These are phyloP conservation scores for Phaffomyces thermotolerans DNA, from an alignment of 805 yeast species.

Conservation along the genomic window DNA sequence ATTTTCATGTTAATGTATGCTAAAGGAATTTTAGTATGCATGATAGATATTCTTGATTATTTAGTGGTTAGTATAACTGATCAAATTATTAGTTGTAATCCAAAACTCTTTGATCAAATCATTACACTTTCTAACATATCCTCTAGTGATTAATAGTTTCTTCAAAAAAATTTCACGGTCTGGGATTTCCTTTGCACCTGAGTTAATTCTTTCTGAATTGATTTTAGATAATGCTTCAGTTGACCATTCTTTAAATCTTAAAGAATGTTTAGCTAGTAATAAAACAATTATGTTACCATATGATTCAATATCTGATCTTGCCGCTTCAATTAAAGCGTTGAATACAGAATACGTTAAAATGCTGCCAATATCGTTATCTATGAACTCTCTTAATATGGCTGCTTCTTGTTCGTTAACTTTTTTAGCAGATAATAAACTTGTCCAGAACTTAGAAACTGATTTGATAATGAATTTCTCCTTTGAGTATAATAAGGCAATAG, in stretches of 20 bases:
- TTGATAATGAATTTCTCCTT: conserved; percentile 47
- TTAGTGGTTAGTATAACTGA: conserved; percentile 12
- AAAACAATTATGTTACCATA: conserved; percentile 47
- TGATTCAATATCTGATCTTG: conserved; percentile 53
- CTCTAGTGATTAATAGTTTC: conserved; percentile 56
- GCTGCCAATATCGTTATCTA: conserved; percentile 24
- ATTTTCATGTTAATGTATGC: no score
- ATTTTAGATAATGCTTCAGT: conserved; percentile 22
- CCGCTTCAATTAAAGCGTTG: conserved; percentile 40
- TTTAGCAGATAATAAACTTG: conserved; percentile 36
- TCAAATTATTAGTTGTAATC: conserved; percentile 52
- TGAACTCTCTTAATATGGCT: conserved; percentile 24
- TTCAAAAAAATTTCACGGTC: conserved; percentile 41
- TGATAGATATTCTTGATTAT: no score
- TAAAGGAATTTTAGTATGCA: no score
- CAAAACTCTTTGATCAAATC: conserved; percentile 56
- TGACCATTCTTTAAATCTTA: conserved; percentile 45
- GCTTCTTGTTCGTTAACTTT: conserved; percentile 39
- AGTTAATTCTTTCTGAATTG: conserved; percentile 20
- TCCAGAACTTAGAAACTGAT: conserved; percentile 49
- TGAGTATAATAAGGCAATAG: conserved; percentile 26
- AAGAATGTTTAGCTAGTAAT: conserved; percentile 42
- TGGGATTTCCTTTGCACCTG: conserved; percentile 22
- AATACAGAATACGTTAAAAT: conserved; percentile 29
- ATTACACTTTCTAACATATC: conserved; percentile 48